Evolutionary conservation across 2,329 filamentous ascomycete genomes (phyloP).

Genomic region (Aspergillus hortae): DNA sequence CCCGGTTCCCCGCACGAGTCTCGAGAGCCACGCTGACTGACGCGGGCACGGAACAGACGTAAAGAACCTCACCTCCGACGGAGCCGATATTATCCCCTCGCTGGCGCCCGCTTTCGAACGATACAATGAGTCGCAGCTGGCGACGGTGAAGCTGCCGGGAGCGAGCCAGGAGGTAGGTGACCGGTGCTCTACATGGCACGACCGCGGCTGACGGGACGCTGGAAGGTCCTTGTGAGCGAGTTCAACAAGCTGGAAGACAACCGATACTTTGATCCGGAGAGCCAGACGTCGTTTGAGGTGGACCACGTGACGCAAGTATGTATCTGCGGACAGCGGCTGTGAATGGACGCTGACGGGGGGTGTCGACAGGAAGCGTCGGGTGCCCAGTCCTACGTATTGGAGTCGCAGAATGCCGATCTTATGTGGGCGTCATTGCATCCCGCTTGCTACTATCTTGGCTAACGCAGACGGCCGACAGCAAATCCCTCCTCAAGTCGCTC

Average conservation of each 20-base stretch:
- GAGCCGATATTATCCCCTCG: slow-evolving; percentile 63
- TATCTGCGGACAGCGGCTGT: not conserved
- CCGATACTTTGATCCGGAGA: slow-evolving; percentile 87
- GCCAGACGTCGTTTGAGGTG: slow-evolving; percentile 81
- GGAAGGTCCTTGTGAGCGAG: slow-evolving; percentile 71
- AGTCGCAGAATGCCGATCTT: slow-evolving; percentile 72
- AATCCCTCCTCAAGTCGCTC: slow-evolving; percentile 78
- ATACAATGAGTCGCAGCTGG: slow-evolving; percentile 95
- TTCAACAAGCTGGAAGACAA: slow-evolving; percentile 78
- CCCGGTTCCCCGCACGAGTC: no score
- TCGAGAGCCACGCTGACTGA: no score
- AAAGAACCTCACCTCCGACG: slow-evolving; percentile 73
- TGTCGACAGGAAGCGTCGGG: slow-evolving; percentile 68
- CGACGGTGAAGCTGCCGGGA: slow-evolving; percentile 83
- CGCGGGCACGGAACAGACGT: slow-evolving; percentile 61
- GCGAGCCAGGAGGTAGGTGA: slow-evolving; percentile 67
- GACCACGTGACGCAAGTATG: slow-evolving; percentile 74
- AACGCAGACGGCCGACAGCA: slow-evolving; percentile 49
- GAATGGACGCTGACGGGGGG: not conserved
- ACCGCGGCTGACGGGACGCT: slow-evolving; percentile 7
- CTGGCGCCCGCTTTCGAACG: slow-evolving; percentile 82
- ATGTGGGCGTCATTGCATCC: slow-evolving; percentile 57
- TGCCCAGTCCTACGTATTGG: slow-evolving; percentile 73
- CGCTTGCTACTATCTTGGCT: not conserved
- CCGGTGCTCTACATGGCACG: not conserved